Evolutionary conservation across 495 filamentous ascomycete genomes (phyloP).

Genomic region (Hypoxylon crocopeplum): DNA sequence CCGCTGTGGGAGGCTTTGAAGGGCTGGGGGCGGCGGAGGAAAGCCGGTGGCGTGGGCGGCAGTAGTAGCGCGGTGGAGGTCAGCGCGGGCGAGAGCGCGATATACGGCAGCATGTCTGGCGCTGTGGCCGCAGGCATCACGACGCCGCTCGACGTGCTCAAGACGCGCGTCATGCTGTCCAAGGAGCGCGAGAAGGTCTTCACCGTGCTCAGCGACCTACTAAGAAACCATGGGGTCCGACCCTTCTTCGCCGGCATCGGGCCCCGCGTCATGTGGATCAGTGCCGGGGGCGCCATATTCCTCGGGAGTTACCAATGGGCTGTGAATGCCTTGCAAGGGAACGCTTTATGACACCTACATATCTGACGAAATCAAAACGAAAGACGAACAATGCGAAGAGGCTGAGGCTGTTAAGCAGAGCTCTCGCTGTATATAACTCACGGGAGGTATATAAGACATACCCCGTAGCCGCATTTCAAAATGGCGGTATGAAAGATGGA

Average conservation of each 20-base stretch:
- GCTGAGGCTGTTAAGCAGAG: slow-evolving; percentile 1
- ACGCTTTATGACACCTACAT: slow-evolving; percentile 23
- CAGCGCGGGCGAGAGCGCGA: slow-evolving; percentile 76
- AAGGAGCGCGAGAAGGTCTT: slow-evolving; percentile 62
- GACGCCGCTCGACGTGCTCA: slow-evolving; percentile 94
- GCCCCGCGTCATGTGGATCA: slow-evolving; percentile 92
- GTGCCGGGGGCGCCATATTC: slow-evolving; percentile 91
- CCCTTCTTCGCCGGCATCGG: slow-evolving; percentile 90
- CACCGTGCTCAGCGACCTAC: slow-evolving; percentile 68
- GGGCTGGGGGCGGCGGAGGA: slow-evolving; percentile 50
- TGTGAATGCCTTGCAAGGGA: slow-evolving; percentile 69
- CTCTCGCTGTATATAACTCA: slow-evolving; percentile 28
- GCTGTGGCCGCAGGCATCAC: slow-evolving; percentile 87
- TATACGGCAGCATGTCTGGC: slow-evolving; percentile 85
- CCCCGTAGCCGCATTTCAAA: slow-evolving; percentile 10
- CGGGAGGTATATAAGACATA: slow-evolving; percentile 25
- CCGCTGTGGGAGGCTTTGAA: slow-evolving; percentile 97
- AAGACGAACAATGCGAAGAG: slow-evolving; percentile 1
- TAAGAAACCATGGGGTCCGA: slow-evolving; percentile 71
- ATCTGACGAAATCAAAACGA: not conserved
- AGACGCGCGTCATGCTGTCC: slow-evolving; percentile 94
- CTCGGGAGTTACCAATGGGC: slow-evolving; percentile 95
- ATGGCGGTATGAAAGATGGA: not conserved
- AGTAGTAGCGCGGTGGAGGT: slow-evolving; percentile 50
- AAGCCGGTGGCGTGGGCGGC: not conserved